These are phyloP conservation scores for Russula sp. DNA, from an alignment of 768 basidiomycete species.

Conservation along the genomic window DNA sequence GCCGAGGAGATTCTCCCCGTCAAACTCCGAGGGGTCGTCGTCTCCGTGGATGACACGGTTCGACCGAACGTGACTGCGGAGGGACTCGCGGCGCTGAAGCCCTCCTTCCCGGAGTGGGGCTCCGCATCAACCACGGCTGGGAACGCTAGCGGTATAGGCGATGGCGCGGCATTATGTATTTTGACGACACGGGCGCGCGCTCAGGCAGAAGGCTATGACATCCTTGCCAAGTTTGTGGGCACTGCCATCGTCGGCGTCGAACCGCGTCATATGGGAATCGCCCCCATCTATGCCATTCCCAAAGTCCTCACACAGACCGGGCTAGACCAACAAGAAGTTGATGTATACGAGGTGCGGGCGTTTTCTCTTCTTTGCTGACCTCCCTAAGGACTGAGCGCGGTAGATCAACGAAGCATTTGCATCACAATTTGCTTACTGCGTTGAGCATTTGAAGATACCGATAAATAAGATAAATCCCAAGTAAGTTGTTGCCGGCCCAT, in stretches of 20 bases:
- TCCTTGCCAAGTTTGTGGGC: conserved; percentile 79
- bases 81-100: conserved; percentile 69
- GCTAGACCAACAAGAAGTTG: conserved; percentile 62
- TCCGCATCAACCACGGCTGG: conserved; percentile 66
- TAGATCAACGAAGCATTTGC: conserved; percentile 91
- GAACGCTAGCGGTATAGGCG: conserved; percentile 84
- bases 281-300: conserved; percentile 64
- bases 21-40: conserved; percentile 55
- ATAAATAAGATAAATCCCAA: conserved; percentile 82
- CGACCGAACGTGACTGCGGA: conserved; percentile 76
- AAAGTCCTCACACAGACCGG: conserved; percentile 56
- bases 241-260: conserved; percentile 75
- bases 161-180: conserved; percentile 84
- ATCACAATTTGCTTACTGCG: conserved; percentile 89
- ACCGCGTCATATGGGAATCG: conserved; percentile 72
- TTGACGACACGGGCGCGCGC: conserved; percentile 76
- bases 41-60: conserved; percentile 82
- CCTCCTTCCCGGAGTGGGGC: conserved; percentile 82
- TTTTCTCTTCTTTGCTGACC: background rate
- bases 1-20: conserved; percentile 86
- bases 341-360: conserved; percentile 59
- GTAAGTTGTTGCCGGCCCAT: conserved; percentile 36
- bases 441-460: conserved; percentile 69
- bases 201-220: conserved; percentile 64
- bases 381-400: background rate